Evolutionary conservation across 169 alveolate species (phyloP).

Genomic region (Eimeria mitis): DNA sequence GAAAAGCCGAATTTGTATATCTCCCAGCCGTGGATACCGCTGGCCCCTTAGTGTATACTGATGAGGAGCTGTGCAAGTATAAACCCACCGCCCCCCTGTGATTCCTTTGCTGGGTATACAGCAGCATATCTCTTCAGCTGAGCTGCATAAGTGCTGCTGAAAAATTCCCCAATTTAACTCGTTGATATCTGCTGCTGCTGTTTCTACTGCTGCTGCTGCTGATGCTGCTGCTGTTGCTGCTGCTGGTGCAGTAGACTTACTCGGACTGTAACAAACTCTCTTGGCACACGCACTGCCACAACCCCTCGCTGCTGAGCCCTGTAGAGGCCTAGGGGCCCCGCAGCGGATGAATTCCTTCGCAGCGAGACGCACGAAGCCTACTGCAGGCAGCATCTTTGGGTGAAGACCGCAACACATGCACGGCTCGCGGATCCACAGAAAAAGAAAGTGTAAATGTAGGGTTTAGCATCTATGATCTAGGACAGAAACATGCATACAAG

Average conservation of each 20-base stretch:
- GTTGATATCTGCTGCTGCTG: neutral
- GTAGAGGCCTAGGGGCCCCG: neutral
- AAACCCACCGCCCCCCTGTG: neutral
- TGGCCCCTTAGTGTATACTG: neutral
- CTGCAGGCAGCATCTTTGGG: neutral
- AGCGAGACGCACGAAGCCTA: neutral
- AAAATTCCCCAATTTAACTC: neutral
- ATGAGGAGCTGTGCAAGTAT: neutral
- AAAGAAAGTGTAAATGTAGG: neutral
- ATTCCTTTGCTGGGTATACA: neutral
- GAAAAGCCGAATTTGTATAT: neutral
- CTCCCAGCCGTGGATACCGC: neutral
- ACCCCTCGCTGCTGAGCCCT: neutral
- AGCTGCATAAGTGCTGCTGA: conserved; percentile 7
- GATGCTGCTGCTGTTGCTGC: neutral
- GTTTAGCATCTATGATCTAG: neutral
- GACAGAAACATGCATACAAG: neutral
- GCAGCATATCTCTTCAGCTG: neutral
- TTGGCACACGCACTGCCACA: neutral
- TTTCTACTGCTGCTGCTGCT: neutral
- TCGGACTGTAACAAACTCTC: neutral
- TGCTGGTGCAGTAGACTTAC: neutral
- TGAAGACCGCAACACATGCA: neutral
- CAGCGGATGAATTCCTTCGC: neutral
- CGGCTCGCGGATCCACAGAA: neutral